A percentile compares a stretch with the other conserved stretches of the same genome.
Evolutionary conservation across 2,329 filamentous ascomycete species (phyloP).

Genomic region (Botrytis pseudocinerea): DNA sequence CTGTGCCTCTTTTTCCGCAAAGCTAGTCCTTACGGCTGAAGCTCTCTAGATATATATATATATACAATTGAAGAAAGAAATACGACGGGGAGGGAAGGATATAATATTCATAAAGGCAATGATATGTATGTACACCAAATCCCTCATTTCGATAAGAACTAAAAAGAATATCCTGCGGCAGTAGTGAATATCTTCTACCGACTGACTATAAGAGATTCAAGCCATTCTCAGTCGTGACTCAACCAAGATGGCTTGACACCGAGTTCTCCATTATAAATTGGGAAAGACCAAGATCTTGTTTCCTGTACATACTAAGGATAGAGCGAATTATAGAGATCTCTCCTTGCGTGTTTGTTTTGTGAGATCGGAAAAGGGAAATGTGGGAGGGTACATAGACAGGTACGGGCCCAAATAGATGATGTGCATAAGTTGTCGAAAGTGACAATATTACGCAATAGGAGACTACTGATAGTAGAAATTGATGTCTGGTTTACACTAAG

Average conservation of each 20-base stretch:
- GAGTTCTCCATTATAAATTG: neutral
- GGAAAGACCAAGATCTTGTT: neutral
- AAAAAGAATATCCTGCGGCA: neutral
- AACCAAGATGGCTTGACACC: neutral
- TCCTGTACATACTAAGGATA: no score
- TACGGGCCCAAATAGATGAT: neutral
- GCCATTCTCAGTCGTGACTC: rapidly evolving
- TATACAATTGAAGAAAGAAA: neutral
- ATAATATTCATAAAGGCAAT: neutral
- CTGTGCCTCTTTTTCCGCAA: neutral
- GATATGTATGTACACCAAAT: neutral
- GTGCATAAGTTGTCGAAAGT: neutral
- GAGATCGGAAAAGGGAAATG: neutral
- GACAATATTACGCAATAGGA: neutral
- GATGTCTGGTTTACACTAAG: rapidly evolving
- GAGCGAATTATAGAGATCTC: no score
- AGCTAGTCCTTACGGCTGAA: neutral
- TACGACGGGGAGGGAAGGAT: neutral
- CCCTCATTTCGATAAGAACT: rapidly evolving
- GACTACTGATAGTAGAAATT: neutral
- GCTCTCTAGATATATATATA: neutral
- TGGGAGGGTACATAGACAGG: no score
- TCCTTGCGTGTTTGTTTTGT: neutral
- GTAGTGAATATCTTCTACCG: neutral
- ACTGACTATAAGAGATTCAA: neutral